Percentiles rank a stretch among this genome's conserved stretches.
Evolutionary conservation across 352 stramenopile species (phyloP).

Genomic region (Phytophthora pistaciae): DNA sequence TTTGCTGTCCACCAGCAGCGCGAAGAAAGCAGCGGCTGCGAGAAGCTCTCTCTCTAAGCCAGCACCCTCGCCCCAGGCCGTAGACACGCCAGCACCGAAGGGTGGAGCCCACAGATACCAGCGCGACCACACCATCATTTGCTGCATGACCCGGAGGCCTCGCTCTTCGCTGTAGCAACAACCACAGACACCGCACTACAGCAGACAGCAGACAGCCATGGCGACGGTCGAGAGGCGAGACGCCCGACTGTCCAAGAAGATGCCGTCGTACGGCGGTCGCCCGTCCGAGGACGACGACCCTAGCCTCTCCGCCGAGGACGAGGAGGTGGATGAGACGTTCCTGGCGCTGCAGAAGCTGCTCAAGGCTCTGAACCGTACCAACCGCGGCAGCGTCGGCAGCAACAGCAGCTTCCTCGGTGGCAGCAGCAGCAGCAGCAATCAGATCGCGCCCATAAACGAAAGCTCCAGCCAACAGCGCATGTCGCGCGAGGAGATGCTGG

Average conservation of each 20-base stretch:
- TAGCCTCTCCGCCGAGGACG: conserved; percentile 63
- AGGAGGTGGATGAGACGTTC: conserved; percentile 86
- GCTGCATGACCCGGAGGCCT: conserved; percentile 26
- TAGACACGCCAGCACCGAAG: conserved; percentile 13
- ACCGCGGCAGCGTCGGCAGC: conserved; percentile 28
- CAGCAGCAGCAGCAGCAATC: background rate
- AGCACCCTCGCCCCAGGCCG: conserved; percentile 1
- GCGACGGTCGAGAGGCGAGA: conserved; percentile 24
- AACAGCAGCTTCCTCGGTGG: conserved; percentile 19
- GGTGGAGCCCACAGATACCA: background rate
- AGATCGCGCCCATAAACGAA: conserved; percentile 10
- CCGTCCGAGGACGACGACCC: conserved; percentile 54
- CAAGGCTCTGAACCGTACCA: conserved; percentile 64
- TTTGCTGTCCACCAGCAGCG: conserved; percentile 19
- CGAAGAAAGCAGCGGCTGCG: conserved; percentile 4
- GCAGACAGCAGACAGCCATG: conserved; percentile 17
- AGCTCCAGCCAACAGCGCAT: conserved; percentile 38
- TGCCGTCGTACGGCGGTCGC: conserved; percentile 50
- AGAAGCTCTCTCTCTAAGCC: conserved; percentile 2
- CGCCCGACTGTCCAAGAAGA: conserved; percentile 54
- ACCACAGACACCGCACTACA: background rate
- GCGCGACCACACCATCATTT: conserved; percentile 8
- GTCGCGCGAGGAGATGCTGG: conserved; percentile 81
- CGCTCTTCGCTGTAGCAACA: background rate
- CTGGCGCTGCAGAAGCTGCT: conserved; percentile 80